A percentile compares a stretch with the other conserved stretches of the same genome.
phyloP scores from a whole-genome alignment of 2,329 filamentous ascomycete species.

The Madurella fahalii region DNA sequence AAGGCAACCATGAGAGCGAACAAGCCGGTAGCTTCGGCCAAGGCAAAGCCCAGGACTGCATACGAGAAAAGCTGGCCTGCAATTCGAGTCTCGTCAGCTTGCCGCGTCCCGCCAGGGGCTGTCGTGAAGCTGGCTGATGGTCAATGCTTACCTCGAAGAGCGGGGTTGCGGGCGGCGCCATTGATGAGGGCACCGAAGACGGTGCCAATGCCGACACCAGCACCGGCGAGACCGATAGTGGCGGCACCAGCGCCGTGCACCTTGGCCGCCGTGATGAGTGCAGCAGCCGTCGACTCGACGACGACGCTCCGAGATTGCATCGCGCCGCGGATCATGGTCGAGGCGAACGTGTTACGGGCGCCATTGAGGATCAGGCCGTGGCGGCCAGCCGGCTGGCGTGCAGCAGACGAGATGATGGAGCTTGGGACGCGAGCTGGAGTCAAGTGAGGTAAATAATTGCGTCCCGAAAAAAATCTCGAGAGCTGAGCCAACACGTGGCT shows the following conservation, averaged over 20 bases:
- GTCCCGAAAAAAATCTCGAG: background rate
- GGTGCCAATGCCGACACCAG: constrained; percentile 25
- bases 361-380: constrained; percentile 26
- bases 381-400: constrained; percentile 19
- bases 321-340: constrained; percentile 21
- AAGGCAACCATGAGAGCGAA: constrained; percentile 43
- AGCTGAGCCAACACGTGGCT: constrained; percentile 12
- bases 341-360: constrained; percentile 19
- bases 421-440: constrained; percentile 25
- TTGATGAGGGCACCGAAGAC: constrained; percentile 25
- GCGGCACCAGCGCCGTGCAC: constrained; percentile 25
- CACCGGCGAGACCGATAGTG: constrained; percentile 25
- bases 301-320: constrained; percentile 29
- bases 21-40: constrained; percentile 59
- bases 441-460: constrained; percentile 17
- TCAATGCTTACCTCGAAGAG: constrained; percentile 19
- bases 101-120: background rate
- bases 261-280: constrained; percentile 25
- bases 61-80: constrained; percentile 44
- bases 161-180: constrained; percentile 25
- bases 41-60: constrained; percentile 61
- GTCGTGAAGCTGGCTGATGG: background rate
- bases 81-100: constrained; percentile 8
- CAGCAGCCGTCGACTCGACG: constrained; percentile 26
- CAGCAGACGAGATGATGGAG: constrained; percentile 26